phyloP scores from a whole-genome alignment of 1,139 yeast genomes.

The Eremothecium sinecaudum region DNA sequence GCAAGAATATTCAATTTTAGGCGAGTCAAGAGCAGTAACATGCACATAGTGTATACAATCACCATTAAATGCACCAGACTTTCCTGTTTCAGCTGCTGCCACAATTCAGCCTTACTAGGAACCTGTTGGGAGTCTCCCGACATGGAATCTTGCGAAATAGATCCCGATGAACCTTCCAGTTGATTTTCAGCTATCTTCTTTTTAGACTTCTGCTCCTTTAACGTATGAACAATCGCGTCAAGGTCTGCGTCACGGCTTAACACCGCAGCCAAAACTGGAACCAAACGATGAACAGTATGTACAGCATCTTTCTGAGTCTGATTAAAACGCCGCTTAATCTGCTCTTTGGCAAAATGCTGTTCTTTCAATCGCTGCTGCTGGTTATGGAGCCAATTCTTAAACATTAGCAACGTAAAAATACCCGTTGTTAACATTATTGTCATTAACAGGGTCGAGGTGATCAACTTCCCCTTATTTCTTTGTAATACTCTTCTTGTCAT shows the following conservation, averaged over 20 bases:
- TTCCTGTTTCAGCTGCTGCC: conserved; percentile 73
- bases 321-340: conserved; percentile 62
- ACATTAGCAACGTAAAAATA: conserved; percentile 20
- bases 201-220: conserved; percentile 21
- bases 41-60: conserved; percentile 56
- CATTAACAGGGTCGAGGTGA: conserved; percentile 16
- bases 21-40: conserved; percentile 67
- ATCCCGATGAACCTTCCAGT: neutral
- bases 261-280: conserved; percentile 57
- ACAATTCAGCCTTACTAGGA: conserved; percentile 60
- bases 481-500: conserved; percentile 9
- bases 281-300: conserved; percentile 70
- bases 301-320: conserved; percentile 91
- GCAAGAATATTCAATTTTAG: conserved; percentile 84
- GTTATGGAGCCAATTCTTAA: conserved; percentile 25
- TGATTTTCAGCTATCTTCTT: conserved; percentile 9
- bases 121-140: conserved; percentile 2
- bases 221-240: conserved; percentile 20
- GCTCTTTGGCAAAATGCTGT: conserved; percentile 73
- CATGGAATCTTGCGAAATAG: conserved; percentile 5
- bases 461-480: conserved; percentile 20
- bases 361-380: conserved; percentile 47
- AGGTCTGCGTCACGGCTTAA: conserved; percentile 22
- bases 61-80: conserved; percentile 69
- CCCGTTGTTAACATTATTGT: conserved; percentile 18